Evolutionary conservation across 2,329 filamentous ascomycete genomes (phyloP).

Genomic region (Chalaropsis thielavioides): DNA sequence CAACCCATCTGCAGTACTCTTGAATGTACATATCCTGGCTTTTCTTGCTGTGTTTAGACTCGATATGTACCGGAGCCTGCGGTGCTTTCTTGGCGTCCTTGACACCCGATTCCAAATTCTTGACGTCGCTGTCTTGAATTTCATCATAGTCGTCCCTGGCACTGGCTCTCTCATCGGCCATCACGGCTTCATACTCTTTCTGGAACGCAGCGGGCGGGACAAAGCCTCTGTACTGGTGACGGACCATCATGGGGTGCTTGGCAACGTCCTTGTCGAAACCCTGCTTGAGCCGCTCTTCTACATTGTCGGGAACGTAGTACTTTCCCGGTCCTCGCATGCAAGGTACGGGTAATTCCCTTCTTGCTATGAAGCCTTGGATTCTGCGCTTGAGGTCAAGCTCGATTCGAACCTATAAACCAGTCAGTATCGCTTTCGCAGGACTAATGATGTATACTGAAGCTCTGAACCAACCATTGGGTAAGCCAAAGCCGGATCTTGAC

Average conservation of each 20-base stretch:
- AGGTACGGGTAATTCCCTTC: neutral
- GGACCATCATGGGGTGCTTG: neutral
- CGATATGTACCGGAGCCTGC: neutral
- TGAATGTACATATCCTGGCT: neutral
- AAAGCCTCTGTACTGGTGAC: neutral
- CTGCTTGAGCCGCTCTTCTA: neutral
- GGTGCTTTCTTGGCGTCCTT: neutral
- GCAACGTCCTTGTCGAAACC: neutral
- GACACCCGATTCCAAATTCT: neutral
- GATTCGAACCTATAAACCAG: neutral
- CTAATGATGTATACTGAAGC: neutral
- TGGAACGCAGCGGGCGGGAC: neutral
- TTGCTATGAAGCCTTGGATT: neutral
- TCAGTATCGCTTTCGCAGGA: neutral
- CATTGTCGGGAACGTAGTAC: neutral
- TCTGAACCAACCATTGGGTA: neutral
- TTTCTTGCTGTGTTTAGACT: neutral
- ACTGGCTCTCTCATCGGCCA: neutral
- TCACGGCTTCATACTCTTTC: neutral
- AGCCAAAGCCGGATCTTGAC: neutral
- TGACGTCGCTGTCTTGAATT: neutral
- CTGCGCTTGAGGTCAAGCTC: neutral
- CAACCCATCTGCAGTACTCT: slow-evolving; percentile 4
- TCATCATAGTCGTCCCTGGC: too few species aligned
- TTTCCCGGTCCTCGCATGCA: neutral